Conservation (phyloP, 2,329 filamentous ascomycete species). For the Epichloe uncinata region DNA sequence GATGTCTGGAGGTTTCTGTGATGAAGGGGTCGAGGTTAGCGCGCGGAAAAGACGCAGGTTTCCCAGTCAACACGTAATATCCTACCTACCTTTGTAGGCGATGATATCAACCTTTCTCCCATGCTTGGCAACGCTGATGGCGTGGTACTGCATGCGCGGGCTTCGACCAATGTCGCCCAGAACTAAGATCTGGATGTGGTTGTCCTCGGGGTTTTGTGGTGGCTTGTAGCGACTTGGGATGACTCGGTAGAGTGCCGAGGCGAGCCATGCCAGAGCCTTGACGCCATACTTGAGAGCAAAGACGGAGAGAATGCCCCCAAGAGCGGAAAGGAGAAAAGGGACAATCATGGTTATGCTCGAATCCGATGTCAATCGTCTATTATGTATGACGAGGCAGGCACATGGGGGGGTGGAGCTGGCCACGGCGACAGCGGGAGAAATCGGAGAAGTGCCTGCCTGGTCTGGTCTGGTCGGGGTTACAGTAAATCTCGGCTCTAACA, state of each 20-base stretch:
- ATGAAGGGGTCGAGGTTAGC: background rate
- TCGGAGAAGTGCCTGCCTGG: too few species aligned
- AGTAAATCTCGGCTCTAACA: too few species aligned
- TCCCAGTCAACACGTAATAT: background rate
- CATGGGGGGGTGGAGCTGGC: too few species aligned
- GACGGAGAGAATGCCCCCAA: constrained; percentile 22
- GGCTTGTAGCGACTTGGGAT: constrained; percentile 24
- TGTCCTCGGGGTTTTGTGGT: constrained; percentile 21
- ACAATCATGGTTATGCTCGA: constrained; percentile 5
- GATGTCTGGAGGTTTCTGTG: constrained; percentile 65
- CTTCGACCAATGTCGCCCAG: constrained; percentile 91
- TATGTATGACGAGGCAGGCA: too few species aligned
- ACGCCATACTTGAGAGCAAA: constrained; percentile 16
- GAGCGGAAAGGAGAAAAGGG: constrained; percentile 21
- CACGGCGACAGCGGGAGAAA: too few species aligned
- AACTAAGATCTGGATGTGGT: constrained; percentile 66
- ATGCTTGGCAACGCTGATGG: constrained; percentile 75
- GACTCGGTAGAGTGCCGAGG: constrained; percentile 10
- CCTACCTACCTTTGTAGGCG: constrained; percentile 64
- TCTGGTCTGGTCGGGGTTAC: too few species aligned
- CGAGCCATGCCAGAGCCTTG: constrained; percentile 11
- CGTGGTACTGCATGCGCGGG: constrained; percentile 98
- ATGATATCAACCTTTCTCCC: constrained; percentile 72
- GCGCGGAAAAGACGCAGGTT: background rate
- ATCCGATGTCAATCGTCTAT: background rate